Evolutionary conservation across 148 eudicot genomes (phyloP).

Genomic region (Cornus kousa): DNA sequence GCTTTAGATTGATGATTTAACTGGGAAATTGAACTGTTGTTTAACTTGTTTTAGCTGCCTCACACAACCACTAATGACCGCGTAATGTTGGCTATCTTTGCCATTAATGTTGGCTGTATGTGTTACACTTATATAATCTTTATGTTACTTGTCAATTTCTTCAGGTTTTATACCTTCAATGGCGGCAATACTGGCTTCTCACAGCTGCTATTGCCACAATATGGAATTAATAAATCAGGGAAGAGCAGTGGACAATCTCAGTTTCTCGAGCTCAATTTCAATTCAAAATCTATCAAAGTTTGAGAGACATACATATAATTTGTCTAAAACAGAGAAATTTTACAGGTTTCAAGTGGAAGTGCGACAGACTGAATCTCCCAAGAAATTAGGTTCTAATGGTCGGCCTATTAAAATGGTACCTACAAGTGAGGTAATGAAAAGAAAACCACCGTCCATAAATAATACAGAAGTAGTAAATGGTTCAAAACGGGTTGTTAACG

Average conservation of each 20-base stretch:
- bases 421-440: constrained; percentile 60
- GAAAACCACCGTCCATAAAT: constrained; percentile 22
- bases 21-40: not conserved
- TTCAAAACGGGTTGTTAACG: constrained; percentile 52
- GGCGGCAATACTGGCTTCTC: constrained; percentile 83
- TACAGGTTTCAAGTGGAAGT: constrained; percentile 36
- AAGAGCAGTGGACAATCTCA: constrained; percentile 32
- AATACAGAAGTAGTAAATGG: constrained; percentile 45
- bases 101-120: not conserved
- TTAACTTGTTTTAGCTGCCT: not conserved
- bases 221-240: constrained; percentile 45
- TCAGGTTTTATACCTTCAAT: constrained; percentile 34
- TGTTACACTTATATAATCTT: not conserved
- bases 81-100: not conserved
- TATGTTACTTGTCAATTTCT: constrained; percentile 13
- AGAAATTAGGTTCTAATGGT: constrained; percentile 49
- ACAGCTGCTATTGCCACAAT: constrained; percentile 60
- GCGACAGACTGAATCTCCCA: constrained; percentile 56
- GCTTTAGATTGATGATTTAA: too few species aligned
- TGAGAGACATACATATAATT: constrained; percentile 20
- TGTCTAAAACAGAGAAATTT: constrained; percentile 19
- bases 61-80: not conserved
- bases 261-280: constrained; percentile 59
- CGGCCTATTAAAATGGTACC: constrained; percentile 66
- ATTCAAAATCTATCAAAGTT: constrained; percentile 23